Conservation (phyloP, 1,139 yeast genomes). For the Torulaspora pretoriensis region DNA sequence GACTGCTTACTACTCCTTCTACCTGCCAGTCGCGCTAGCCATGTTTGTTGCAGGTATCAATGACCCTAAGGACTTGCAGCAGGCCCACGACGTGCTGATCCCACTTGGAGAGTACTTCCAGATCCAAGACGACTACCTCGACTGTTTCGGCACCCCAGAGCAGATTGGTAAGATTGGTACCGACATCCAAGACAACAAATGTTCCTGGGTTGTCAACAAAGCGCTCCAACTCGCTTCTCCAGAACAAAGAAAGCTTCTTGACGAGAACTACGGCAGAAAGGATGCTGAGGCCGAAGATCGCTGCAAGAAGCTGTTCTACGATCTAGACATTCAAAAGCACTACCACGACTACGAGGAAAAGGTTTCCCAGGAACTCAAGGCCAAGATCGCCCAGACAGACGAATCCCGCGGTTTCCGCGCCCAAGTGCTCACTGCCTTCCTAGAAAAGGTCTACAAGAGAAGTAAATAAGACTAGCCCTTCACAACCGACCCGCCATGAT, state of each 20-base stretch:
- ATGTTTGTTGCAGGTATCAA: conserved; percentile 86
- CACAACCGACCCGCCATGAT: neutral
- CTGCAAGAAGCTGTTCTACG: conserved; percentile 71
- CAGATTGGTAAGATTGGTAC: conserved; percentile 98
- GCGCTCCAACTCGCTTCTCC: conserved; percentile 76
- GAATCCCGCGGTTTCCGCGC: conserved; percentile 90
- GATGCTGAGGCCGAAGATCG: conserved; percentile 62
- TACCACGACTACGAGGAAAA: conserved; percentile 82
- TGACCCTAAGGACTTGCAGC: conserved; percentile 70
- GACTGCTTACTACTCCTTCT: conserved; percentile 97
- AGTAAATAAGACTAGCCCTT: conserved; percentile 49
- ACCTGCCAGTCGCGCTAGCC: conserved; percentile 94
- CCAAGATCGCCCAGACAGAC: conserved; percentile 65
- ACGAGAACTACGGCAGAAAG: conserved; percentile 86
- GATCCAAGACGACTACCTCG: conserved; percentile 95
- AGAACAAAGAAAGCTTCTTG: conserved; percentile 78
- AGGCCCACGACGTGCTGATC: conserved; percentile 80
- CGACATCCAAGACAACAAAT: conserved; percentile 96
- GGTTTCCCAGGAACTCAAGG: conserved; percentile 59
- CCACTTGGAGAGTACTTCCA: conserved; percentile 99
- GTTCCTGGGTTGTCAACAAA: conserved; percentile 95
- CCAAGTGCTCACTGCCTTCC: conserved; percentile 76
- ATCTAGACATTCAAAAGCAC: conserved; percentile 64
- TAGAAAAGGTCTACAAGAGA: conserved; percentile 91
- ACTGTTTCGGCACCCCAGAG: conserved; percentile 96